Evolutionary conservation across 2,329 filamentous ascomycete genomes (phyloP).

Genomic region (Aplosporella prunicola): DNA sequence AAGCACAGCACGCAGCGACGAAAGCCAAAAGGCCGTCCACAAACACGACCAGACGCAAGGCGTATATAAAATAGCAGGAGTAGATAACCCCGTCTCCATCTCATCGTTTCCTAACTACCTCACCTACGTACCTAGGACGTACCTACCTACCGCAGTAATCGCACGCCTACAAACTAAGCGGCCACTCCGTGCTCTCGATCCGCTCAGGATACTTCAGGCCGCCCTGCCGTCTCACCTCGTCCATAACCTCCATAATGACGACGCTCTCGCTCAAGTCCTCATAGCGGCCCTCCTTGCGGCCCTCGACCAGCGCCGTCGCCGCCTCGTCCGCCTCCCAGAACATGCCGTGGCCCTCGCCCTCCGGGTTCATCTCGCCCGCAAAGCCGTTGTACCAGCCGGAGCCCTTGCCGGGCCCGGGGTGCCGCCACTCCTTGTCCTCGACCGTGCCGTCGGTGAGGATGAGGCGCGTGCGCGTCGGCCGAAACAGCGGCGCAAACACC

Average conservation of each 20-base stretch:
- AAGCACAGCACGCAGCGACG: too few species aligned
- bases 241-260: conserved; percentile 75
- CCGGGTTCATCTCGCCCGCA: conserved; percentile 34
- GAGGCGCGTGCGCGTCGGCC: conserved; percentile 56
- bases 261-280: conserved; percentile 65
- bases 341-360: conserved; percentile 66
- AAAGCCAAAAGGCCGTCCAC: too few species aligned
- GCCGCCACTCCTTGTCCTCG: conserved; percentile 38
- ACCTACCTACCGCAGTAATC: too few species aligned
- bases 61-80: too few species aligned
- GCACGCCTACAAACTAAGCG: conserved; percentile 28
- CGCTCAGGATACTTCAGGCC: conserved; percentile 54
- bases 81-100: too few species aligned
- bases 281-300: conserved; percentile 60
- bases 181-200: conserved; percentile 53
- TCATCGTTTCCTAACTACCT: too few species aligned
- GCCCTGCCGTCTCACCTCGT: conserved; percentile 55
- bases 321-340: conserved; percentile 82
- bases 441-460: conserved; percentile 44
- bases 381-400: conserved; percentile 41
- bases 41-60: too few species aligned
- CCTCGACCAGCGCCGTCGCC: conserved; percentile 64
- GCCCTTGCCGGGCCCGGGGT: conserved; percentile 39
- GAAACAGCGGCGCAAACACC: conserved; percentile 61
- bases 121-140: too few species aligned